These are phyloP conservation scores for Colletotrichum lindemuthianum DNA, from an alignment of 2,329 filamentous ascomycete genomes.

Conservation along the genomic window DNA sequence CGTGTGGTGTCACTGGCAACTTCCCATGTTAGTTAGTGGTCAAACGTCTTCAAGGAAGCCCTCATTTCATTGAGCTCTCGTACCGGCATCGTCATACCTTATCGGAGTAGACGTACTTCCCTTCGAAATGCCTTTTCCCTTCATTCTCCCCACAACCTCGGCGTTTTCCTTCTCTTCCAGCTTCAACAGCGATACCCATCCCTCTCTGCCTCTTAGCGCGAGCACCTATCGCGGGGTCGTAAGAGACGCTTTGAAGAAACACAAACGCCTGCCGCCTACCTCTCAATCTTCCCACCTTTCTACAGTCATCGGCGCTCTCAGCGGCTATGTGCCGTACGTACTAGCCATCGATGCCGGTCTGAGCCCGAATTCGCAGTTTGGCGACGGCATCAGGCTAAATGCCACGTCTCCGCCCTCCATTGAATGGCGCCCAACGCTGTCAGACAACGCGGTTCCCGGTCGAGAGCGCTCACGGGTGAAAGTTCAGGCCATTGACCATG, in stretches of 20 bases:
- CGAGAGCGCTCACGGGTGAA: slow-evolving; percentile 74
- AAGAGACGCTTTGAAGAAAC: slow-evolving; percentile 83
- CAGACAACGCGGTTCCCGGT: slow-evolving; percentile 69
- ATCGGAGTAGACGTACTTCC: not conserved
- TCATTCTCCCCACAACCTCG: slow-evolving; percentile 88
- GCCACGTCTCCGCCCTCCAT: slow-evolving; percentile 70
- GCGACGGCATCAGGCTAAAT: slow-evolving; percentile 75
- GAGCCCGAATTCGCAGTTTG: slow-evolving; percentile 59
- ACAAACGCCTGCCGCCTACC: slow-evolving; percentile 83
- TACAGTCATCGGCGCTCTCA: slow-evolving; percentile 74
- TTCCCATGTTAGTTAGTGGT: slow-evolving; percentile 25
- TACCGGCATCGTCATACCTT: not conserved
- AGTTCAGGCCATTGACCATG: slow-evolving; percentile 80
- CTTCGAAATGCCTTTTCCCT: slow-evolving; percentile 84
- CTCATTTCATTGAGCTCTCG: not conserved
- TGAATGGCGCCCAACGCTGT: slow-evolving; percentile 87
- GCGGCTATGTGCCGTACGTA: slow-evolving; percentile 85
- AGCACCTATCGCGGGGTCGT: slow-evolving; percentile 87
- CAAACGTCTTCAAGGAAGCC: not conserved
- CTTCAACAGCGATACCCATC: slow-evolving; percentile 84
- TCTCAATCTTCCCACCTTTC: slow-evolving; percentile 78
- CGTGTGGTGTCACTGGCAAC: slow-evolving; percentile 19
- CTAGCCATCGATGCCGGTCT: slow-evolving; percentile 80
- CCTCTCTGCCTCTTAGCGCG: slow-evolving; percentile 83
- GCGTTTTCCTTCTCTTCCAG: slow-evolving; percentile 82